Percentiles rank a stretch among this genome's conserved stretches.
phyloP scores from a whole-genome alignment of 192 early-diverging fungal genomes.

The Backusella liffmaniae region DNA sequence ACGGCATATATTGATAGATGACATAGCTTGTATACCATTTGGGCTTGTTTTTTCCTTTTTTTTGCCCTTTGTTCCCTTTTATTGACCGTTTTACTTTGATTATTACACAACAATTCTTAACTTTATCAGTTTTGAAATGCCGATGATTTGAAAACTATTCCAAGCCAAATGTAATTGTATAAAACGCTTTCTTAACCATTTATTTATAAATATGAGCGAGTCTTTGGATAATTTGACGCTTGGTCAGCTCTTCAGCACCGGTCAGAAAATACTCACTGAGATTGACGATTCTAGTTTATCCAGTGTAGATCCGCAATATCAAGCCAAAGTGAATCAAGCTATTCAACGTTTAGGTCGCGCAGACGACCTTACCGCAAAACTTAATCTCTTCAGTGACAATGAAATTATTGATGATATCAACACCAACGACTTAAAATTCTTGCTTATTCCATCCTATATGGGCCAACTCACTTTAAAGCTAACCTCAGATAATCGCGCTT shows the following conservation, averaged over 20 bases:
- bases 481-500: slow-evolving; percentile 33
- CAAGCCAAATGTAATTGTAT: neutral
- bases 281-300: slow-evolving; percentile 47
- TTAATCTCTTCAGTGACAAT: slow-evolving; percentile 83
- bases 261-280: slow-evolving; percentile 18
- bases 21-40: neutral
- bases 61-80: neutral
- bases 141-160: neutral
- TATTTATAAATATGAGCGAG: neutral
- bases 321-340: slow-evolving; percentile 51
- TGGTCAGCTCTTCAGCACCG: slow-evolving; percentile 27
- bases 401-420: slow-evolving; percentile 88
- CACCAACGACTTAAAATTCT: slow-evolving; percentile 71
- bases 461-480: slow-evolving; percentile 53
- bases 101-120: neutral
- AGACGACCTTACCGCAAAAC: slow-evolving; percentile 46
- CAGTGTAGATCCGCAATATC: slow-evolving; percentile 42
- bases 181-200: neutral
- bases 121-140: neutral
- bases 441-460: slow-evolving; percentile 58
- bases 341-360: slow-evolving; percentile 47
- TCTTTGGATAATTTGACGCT: slow-evolving; percentile 30
- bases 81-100: neutral
- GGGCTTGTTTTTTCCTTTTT: neutral
- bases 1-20: neutral